These are phyloP conservation scores for Cladorrhinum sp. DNA, from an alignment of 2,329 filamentous ascomycete species.

Conservation along the genomic window DNA sequence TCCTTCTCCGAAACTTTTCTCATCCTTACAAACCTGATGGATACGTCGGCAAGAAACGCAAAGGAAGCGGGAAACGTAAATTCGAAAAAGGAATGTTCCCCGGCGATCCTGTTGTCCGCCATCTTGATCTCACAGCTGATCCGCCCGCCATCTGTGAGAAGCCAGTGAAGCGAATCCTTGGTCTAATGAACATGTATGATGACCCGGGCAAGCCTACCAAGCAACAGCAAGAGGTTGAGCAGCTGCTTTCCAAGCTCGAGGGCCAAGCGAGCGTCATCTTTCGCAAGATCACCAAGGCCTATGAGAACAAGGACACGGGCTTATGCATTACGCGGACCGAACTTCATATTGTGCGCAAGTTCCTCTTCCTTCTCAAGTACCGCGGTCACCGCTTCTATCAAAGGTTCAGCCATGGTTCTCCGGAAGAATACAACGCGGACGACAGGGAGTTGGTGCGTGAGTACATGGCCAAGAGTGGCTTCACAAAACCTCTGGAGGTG, in stretches of 20 bases:
- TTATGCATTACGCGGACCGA: constrained; percentile 34
- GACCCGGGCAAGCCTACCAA: constrained; percentile 18
- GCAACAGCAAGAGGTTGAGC: constrained; percentile 16
- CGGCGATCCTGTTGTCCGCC: constrained; percentile 14
- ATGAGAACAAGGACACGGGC: constrained; percentile 9
- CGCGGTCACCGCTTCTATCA: constrained; percentile 35
- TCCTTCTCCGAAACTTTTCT: constrained; percentile 23
- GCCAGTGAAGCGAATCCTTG: constrained; percentile 22
- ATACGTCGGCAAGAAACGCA: neutral
- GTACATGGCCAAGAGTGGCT: constrained; percentile 29
- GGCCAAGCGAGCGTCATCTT: constrained; percentile 14
- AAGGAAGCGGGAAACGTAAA: constrained; percentile 9
- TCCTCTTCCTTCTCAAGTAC: constrained; percentile 46
- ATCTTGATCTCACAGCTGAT: constrained; percentile 15
- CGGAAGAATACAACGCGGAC: constrained; percentile 33
- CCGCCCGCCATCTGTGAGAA: constrained; percentile 20
- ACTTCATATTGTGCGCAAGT: constrained; percentile 41
- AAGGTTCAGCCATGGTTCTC: constrained; percentile 35
- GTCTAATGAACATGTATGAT: constrained; percentile 25
- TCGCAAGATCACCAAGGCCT: constrained; percentile 22
- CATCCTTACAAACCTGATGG: constrained; percentile 18
- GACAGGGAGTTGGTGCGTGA: constrained; percentile 23
- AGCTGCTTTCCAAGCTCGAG: constrained; percentile 20
- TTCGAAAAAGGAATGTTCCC: constrained; percentile 18
- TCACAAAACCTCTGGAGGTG: constrained; percentile 28